Evolutionary conservation across 2,329 filamentous ascomycete genomes (phyloP), one percentile per base, ranked within the genome.

Genomic region (Thielaviopsis euricoi): DNA sequence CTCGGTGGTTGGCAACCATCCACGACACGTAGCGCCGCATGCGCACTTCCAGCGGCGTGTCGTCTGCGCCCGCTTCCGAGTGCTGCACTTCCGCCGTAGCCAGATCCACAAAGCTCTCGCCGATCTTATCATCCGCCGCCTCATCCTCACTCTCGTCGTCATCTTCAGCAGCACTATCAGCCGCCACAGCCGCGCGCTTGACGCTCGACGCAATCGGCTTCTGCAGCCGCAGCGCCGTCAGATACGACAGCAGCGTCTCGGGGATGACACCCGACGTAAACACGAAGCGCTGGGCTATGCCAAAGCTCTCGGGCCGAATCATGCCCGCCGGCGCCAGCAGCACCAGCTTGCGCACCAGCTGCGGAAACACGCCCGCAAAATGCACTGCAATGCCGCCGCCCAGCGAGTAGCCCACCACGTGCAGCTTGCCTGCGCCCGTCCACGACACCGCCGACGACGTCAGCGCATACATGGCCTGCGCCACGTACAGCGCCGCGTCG

Each of bases 291-390:
- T 73, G 74, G 10, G 72, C 62, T 43, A 69, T 67, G 22, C 77
- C 77, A 61, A 82, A 79, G 63, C 75, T 75, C 59, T 74, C 70
- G 0, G 74, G 69, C 49, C 78, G 72, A 62, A 95, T 80, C 51
- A 95, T 74, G 0, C 90, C 90, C 0, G 83, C 77, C 0, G 90
- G 89, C 0, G 89, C 88, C 49, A 96, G 77, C 6, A 95, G 77
- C 12, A 93, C 75, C 22, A 96, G 74, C 10, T 77, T 80, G 13
- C 77, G 76, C 15, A 95, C 76, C 58, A 91, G 73, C 53, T 79
- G 67, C 0, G 87, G 86, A 66, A 90, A 89, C 59, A 82, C 78
- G 10, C 80, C 80, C 6, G 87, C 81, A 66, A 94, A 91, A 61
- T 83, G 80, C 6, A 83, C 80, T 4, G 83, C 82, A 58, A 95